These are phyloP conservation scores for Phyllosticta citrichinensis DNA, from an alignment of 2,329 filamentous ascomycete species.

Conservation along the genomic window DNA sequence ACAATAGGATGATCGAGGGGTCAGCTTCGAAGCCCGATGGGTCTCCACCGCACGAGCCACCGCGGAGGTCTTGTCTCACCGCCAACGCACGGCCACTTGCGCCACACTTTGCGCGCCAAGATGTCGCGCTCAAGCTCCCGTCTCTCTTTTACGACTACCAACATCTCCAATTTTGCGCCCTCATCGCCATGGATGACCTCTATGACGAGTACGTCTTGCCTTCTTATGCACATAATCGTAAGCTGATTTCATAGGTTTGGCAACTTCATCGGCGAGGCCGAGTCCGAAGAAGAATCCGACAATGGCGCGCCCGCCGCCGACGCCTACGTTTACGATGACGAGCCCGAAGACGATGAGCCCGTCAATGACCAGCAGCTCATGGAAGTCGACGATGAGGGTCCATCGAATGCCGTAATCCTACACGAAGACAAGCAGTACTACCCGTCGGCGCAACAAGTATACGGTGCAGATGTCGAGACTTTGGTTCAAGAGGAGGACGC, in stretches of 20 bases:
- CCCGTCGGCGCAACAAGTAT: conserved; percentile 92
- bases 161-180: neutral
- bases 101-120: conserved; percentile 3
- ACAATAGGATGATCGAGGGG: conserved; percentile 4
- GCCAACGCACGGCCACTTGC: neutral
- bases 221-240: neutral
- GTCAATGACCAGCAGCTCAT: conserved; percentile 73
- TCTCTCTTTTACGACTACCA: conserved; percentile 2
- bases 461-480: conserved; percentile 88
- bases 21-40: neutral
- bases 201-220: conserved; percentile 69
- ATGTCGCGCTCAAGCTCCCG: neutral
- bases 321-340: conserved; percentile 67
- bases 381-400: conserved; percentile 84
- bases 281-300: conserved; percentile 79
- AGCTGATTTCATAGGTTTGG: conserved; percentile 58
- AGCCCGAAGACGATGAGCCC: conserved; percentile 42
- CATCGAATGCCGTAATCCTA: conserved; percentile 92
- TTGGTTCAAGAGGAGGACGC: conserved; percentile 95
- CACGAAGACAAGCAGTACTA: conserved; percentile 99
- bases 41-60: conserved; percentile 7
- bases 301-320: conserved; percentile 66
- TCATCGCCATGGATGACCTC: conserved; percentile 69
- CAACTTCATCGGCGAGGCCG: conserved; percentile 94
- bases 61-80: neutral